Evolutionary conservation across 1,139 yeast genomes (phyloP).

Genomic region (Saccharomyces hybrid): DNA sequence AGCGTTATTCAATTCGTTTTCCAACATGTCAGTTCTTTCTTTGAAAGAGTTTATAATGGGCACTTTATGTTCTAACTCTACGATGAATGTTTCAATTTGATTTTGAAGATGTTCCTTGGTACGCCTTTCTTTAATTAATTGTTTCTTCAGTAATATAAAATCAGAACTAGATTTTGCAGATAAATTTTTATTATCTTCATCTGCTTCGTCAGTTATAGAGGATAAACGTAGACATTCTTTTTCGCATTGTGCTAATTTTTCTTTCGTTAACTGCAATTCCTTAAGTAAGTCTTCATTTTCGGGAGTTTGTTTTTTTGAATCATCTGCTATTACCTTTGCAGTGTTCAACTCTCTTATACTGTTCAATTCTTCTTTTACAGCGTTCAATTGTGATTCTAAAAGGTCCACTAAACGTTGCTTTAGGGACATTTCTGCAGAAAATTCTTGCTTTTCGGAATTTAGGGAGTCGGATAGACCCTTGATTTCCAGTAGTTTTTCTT

Average conservation of each 20-base stretch:
- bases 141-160: constrained; percentile 54
- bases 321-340: constrained; percentile 30
- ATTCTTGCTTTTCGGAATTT: constrained; percentile 44
- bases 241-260: constrained; percentile 45
- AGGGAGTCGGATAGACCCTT: constrained; percentile 44
- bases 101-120: constrained; percentile 63
- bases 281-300: background rate
- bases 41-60: constrained; percentile 70
- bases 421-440: constrained; percentile 51
- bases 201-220: constrained; percentile 42
- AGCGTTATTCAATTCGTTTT: constrained; percentile 43
- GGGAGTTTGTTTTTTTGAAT: background rate
- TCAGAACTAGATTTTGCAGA: constrained; percentile 37
- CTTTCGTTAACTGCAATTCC: constrained; percentile 28
- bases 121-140: constrained; percentile 59
- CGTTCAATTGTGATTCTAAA: constrained; percentile 45
- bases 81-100: constrained; percentile 63
- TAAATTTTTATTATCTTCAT: constrained; percentile 32
- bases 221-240: constrained; percentile 38
- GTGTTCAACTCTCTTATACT: constrained; percentile 28
- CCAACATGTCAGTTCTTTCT: constrained; percentile 42
- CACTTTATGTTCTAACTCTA: constrained; percentile 70
- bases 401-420: constrained; percentile 58
- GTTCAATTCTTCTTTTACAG: constrained; percentile 29
- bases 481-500: constrained; percentile 31